Conservation (phyloP, 106 monocot genomes). For the Dendrobium huoshanense region DNA sequence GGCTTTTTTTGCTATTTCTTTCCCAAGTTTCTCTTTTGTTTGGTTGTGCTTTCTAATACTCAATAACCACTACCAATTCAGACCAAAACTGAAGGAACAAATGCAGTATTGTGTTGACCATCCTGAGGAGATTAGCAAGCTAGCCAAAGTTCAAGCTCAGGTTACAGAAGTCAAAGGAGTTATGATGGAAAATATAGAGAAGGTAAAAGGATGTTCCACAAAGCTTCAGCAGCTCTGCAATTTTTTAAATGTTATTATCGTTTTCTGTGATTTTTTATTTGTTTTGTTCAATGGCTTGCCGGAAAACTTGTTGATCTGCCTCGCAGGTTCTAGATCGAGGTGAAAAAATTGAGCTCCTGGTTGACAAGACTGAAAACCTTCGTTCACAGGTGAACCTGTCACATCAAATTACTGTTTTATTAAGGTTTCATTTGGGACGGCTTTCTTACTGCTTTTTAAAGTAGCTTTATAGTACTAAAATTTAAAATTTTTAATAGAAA, state of each 20-base stretch:
- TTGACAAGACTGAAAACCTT: conserved; percentile 22
- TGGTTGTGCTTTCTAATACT: not conserved
- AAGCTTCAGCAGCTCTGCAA: not conserved
- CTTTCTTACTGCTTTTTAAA: no score
- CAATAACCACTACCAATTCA: not conserved
- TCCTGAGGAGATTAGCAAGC: conserved; percentile 35
- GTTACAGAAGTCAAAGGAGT: conserved; percentile 36
- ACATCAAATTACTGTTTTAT: not conserved
- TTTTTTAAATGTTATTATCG: not conserved
- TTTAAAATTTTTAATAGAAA: no score
- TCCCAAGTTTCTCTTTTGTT: not conserved
- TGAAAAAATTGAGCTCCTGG: conserved; percentile 21
- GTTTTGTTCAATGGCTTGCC: not conserved
- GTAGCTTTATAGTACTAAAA: no score
- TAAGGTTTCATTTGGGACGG: not conserved
- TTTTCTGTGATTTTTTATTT: not conserved
- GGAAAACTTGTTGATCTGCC: not conserved
- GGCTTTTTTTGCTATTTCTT: no score
- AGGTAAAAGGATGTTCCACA: conserved; percentile 5
- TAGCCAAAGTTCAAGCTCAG: conserved; percentile 33
- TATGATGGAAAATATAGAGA: conserved; percentile 38
- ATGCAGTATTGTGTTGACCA: conserved; percentile 37
- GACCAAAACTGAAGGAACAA: conserved; percentile 31
- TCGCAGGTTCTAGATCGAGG: conserved; percentile 21
- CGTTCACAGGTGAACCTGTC: conserved; percentile 15